Base-by-base conservation (phyloP, 2,329 filamentous ascomycete species). In the Ophiocordyceps sinensis region DNA sequence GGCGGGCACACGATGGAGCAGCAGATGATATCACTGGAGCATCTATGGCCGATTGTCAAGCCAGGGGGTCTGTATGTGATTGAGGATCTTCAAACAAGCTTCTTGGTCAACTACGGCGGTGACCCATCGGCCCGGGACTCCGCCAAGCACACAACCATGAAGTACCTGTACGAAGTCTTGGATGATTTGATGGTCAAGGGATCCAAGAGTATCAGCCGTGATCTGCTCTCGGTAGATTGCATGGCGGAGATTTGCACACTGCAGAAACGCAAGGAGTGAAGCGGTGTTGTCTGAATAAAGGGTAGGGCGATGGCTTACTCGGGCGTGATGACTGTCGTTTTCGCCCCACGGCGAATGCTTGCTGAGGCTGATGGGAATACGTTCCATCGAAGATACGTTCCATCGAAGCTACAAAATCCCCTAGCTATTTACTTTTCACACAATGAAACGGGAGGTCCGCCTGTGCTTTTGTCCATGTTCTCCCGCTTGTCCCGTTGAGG, bases 1-100 rank as follows among this genome's bases (percentile, higher is more conserved):
- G 61, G 60, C 4, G 59, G 60, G 1, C 60, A 64, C 39, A 53
- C 43, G 4, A 62, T 65, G 57, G 44, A 48, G 5, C 58, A 66
- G 48, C 61, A 65, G 45, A 57, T 57, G 21, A 53, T 48, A 1
- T 59, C 53, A 3, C 42, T 66, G 2, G 47, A 59, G 35, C 48
- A 48, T 10, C 49, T 65, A 15, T 67, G 57, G 58, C 54, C 53
- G 13, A 50, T 52, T 3, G 52, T 65, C 15, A 58, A 56, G 43
- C 57, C 59, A 4, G 59, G 60, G 14, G 62, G 51, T 1, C 34
- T 58, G 13, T 62, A 62, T 37, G 52, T 63, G 30, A 49, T 58
- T 30, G 58, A 61, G 43, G 58, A 61, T 43, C 50, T 61, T 10
- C 50, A 51, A 28, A 59, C 56, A 1, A 58, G 49, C 36, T 58